A percentile compares a stretch with the other conserved stretches of the same genome.
Conservation (phyloP, 164 flowering plant genomes). For the Santalum album region DNA sequence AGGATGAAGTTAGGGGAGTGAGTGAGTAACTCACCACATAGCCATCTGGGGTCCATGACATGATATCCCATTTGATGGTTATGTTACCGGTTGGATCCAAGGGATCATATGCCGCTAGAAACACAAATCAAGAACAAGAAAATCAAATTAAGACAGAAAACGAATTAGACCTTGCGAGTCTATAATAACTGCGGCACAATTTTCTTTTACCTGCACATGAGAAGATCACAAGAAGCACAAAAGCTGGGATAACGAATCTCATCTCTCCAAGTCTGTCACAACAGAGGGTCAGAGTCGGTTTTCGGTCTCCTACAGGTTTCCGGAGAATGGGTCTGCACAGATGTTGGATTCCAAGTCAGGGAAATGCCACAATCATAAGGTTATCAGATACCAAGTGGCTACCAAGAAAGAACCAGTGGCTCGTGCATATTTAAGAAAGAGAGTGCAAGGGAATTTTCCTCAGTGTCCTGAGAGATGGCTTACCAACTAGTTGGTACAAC, state of each 20-base stretch:
- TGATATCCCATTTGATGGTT: slow-evolving; percentile 29
- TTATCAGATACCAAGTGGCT: neutral
- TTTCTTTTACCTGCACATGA: slow-evolving; percentile 27
- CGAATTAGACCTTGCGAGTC: neutral
- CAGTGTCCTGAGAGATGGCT: slow-evolving; percentile 16
- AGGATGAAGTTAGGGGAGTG: too few relatives aligned
- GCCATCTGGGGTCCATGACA: slow-evolving; percentile 30
- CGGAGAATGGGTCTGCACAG: slow-evolving; percentile 2
- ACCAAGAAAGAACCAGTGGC: neutral
- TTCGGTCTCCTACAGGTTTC: neutral
- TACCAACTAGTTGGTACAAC: slow-evolving; percentile 45
- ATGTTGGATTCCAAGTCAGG: slow-evolving; percentile 7
- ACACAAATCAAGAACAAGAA: neutral
- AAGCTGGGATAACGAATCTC: slow-evolving; percentile 19
- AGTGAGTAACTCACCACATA: slow-evolving; percentile 27
- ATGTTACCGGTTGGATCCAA: slow-evolving; percentile 29
- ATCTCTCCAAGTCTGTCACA: slow-evolving; percentile 7
- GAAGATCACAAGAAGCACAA: slow-evolving; percentile 20
- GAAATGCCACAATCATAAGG: neutral
- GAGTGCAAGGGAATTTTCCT: neutral
- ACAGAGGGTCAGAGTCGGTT: neutral
- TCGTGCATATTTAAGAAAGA: slow-evolving; percentile 13
- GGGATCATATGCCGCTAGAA: slow-evolving; percentile 17
- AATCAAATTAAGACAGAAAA: neutral
- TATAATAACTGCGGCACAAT: neutral